Evolutionary conservation across 257 asterid genomes (phyloP), one percentile per base, ranked within the genome.

Genomic region (Apocynum venetum): DNA sequence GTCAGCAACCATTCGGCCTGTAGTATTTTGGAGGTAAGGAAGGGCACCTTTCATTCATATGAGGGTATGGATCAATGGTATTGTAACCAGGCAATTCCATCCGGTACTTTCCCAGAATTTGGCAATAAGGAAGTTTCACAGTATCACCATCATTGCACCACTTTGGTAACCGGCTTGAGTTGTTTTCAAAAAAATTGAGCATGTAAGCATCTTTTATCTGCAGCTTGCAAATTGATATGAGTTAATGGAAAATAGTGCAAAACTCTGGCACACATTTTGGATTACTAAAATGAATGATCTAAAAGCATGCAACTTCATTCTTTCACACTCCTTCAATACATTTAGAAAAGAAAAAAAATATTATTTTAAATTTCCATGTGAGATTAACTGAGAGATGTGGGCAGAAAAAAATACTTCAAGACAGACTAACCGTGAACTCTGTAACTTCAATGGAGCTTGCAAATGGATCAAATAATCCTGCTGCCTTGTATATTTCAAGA

Each of bases 191-290:
- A 74, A 91, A 82, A 61, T 89, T 94, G 77, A 94, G 88, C 3
- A 86, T 72, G 85, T 94, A 94, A 5, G 96, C 97, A 76, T 94
- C 98, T 85, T 90, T 92, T 83, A 94, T 91, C 98, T 94, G 97
- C 82, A 84, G 63, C 48, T 79, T 75, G n/a, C 40, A 69, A 72
- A 14, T 60, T 12, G 57, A 72, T 17, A 66, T 31, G 13, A 55
- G 71, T 60, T 36, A 67, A 77, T 2, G 49, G 20, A 61, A 63
- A 20, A 59, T n/a, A n/a, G 72, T 38, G 48, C 31, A 40, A 44
- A 80, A 15, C 40, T 56, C 59, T 20, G 43, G 40, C 40, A 77
- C 1, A n/a, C 35, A 36, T 61, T 59, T 46, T 12, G 35, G 36
- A 4, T 43, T 43, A 25, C 71, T 48, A 35, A 38, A 13, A 7